phyloP scores from a whole-genome alignment of 2,329 filamentous ascomycete species.

The Penicillium sp. region DNA sequence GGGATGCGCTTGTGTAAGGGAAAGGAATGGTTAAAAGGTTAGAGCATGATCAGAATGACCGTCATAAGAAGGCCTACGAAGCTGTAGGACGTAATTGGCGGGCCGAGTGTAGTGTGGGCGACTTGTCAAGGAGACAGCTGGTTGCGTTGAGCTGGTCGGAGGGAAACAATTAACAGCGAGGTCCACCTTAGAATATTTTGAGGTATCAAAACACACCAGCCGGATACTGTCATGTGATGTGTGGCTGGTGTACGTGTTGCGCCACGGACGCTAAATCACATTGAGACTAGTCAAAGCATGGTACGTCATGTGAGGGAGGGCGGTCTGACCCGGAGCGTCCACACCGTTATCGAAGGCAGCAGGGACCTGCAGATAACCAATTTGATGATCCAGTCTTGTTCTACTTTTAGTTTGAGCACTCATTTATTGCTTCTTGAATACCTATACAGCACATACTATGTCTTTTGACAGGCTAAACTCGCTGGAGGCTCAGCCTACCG shows the following conservation, averaged over 20 bases:
- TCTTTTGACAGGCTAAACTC: slow-evolving; percentile 85
- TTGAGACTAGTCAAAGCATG: slow-evolving; percentile 12
- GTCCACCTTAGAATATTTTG: slow-evolving; percentile 26
- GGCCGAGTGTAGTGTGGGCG: slow-evolving; percentile 7
- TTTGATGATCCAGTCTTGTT: slow-evolving; percentile 3
- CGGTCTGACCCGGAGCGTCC: slow-evolving; percentile 22
- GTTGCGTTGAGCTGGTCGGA: slow-evolving; percentile 12
- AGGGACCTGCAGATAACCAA: slow-evolving; percentile 20
- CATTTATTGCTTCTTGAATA: slow-evolving; percentile 1
- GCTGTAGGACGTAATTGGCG: slow-evolving; percentile 4
- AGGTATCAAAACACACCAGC: slow-evolving; percentile 38
- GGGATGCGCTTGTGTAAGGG: slow-evolving; percentile 26
- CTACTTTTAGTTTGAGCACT: slow-evolving; percentile 8
- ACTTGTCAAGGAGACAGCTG: slow-evolving; percentile 6
- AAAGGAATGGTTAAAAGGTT: slow-evolving; percentile 15
- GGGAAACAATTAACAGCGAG: slow-evolving; percentile 11
- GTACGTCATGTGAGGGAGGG: slow-evolving; percentile 33
- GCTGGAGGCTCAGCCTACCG: slow-evolving; percentile 74
- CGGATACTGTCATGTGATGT: slow-evolving; percentile 28
- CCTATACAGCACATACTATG: slow-evolving; percentile 52
- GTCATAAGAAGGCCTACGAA: slow-evolving; percentile 11
- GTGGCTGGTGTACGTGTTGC: background rate
- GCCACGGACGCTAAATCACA: slow-evolving; percentile 12
- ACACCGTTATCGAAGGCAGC: slow-evolving; percentile 21
- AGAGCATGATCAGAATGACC: slow-evolving; percentile 24